Conservation (phyloP, 2,329 filamentous ascomycete genomes). For the Aspergillus thermomutatus region DNA sequence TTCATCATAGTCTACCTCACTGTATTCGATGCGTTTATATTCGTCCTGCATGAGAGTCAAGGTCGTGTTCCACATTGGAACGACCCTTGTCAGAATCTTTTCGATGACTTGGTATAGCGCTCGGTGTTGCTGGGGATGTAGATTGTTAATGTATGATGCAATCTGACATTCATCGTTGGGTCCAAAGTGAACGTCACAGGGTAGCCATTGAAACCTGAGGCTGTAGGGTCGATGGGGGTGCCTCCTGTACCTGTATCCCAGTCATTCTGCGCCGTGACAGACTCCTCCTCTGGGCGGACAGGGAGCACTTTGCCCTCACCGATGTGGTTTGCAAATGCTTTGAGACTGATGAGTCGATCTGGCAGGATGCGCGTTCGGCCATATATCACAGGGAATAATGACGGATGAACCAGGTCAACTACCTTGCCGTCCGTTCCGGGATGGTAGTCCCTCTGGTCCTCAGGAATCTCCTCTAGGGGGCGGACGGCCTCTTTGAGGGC, state of each 20-base stretch:
- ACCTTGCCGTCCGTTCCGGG: constrained; percentile 56
- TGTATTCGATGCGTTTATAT: constrained; percentile 11
- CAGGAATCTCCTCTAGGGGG: constrained; percentile 46
- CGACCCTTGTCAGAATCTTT: constrained; percentile 32
- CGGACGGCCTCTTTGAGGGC: constrained; percentile 46
- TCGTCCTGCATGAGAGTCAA: constrained; percentile 2
- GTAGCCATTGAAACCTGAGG: constrained; percentile 47
- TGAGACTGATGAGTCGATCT: constrained; percentile 12
- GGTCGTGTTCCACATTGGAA: constrained; percentile 48
- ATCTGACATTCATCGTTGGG: constrained; percentile 23
- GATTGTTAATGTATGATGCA: constrained; percentile 45
- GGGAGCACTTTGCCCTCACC: constrained; percentile 2
- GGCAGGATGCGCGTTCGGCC: constrained; percentile 20
- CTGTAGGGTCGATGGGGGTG: constrained; percentile 17
- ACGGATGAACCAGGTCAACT: constrained; percentile 63
- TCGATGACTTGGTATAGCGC: constrained; percentile 38
- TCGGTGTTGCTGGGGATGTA: constrained; percentile 34
- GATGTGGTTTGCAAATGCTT: constrained; percentile 14
- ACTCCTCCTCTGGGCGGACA: constrained; percentile 4
- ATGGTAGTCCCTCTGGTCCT: constrained; percentile 59
- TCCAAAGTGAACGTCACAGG: constrained; percentile 35
- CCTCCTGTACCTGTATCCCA: not conserved
- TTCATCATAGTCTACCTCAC: constrained; percentile 1
- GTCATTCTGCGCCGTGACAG: not conserved
- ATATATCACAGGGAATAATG: constrained; percentile 37